A percentile compares a stretch with the other conserved stretches of the same genome.
phyloP scores from a whole-genome alignment of 305 asterid genomes.

The Coffea humblotiana region DNA sequence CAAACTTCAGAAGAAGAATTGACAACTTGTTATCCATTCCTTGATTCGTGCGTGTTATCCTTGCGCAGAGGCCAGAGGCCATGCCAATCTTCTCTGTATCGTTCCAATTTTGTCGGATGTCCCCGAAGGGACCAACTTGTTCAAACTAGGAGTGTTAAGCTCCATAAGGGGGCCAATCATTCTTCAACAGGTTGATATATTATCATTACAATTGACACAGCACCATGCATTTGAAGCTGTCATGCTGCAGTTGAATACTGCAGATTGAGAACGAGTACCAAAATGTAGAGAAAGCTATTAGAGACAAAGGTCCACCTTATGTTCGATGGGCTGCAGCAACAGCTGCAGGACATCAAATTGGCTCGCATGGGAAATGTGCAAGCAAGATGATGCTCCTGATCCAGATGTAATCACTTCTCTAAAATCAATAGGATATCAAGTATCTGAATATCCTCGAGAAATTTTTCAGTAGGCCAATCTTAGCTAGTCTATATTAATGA shows the following conservation, averaged over 20 bases:
- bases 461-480: too few relatives aligned
- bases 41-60: too few relatives aligned
- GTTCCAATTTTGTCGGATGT: conserved; percentile 33
- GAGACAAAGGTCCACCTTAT: conserved; percentile 57
- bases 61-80: conserved; percentile 12
- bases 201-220: not conserved
- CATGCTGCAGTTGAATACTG: not conserved
- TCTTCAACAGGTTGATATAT: conserved; percentile 61
- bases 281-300: conserved; percentile 50
- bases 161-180: conserved; percentile 88
- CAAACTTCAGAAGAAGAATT: conserved; percentile 58
- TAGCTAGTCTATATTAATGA: too few relatives aligned
- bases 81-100: conserved; percentile 48
- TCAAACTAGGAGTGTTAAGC: conserved; percentile 73
- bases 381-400: conserved; percentile 86
- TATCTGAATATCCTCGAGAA: too few relatives aligned
- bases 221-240: too few relatives aligned
- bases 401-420: conserved; percentile 49
- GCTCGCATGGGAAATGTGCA: conserved; percentile 96
- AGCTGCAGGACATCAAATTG: conserved; percentile 70
- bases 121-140: conserved; percentile 23
- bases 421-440: too few relatives aligned
- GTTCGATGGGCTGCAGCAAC: conserved; percentile 79
- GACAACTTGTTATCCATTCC: conserved; percentile 23
- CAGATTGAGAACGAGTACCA: conserved; percentile 92